Evolutionary conservation across 2,329 filamentous ascomycete species (phyloP).

Genomic region (Botryotinia narcissicola): DNA sequence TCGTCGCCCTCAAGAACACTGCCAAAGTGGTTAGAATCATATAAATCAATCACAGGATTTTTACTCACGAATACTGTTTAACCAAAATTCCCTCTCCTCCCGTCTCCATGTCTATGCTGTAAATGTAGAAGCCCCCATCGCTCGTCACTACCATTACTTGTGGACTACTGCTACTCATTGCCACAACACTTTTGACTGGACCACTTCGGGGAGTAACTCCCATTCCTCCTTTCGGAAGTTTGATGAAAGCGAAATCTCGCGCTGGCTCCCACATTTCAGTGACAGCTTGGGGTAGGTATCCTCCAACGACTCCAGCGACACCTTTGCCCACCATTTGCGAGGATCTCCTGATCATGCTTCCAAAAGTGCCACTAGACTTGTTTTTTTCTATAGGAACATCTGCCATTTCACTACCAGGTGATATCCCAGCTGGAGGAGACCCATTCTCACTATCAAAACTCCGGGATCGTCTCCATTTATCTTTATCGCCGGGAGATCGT

Average conservation of each 20-base stretch:
- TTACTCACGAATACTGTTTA: conserved; percentile 86
- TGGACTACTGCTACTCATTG: conserved; percentile 90
- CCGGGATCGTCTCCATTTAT: conserved; percentile 39
- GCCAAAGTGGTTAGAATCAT: background rate
- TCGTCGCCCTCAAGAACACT: conserved; percentile 39
- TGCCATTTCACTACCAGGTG: conserved; percentile 35
- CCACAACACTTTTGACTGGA: conserved; percentile 85
- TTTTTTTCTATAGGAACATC: conserved; percentile 40
- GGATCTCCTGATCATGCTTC: conserved; percentile 88
- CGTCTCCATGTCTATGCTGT: conserved; percentile 90
- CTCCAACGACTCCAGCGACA: conserved; percentile 83
- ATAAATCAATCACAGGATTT: background rate
- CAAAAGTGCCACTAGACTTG: conserved; percentile 71
- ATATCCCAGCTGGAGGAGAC: conserved; percentile 43
- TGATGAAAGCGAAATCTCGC: conserved; percentile 95
- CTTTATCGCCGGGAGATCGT: conserved; percentile 31
- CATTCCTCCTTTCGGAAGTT: conserved; percentile 66
- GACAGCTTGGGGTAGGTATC: conserved; percentile 88
- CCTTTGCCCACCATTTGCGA: conserved; percentile 90
- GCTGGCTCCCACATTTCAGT: conserved; percentile 97
- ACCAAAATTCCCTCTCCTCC: conserved; percentile 89
- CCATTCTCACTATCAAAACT: conserved; percentile 56
- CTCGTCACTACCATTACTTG: conserved; percentile 98
- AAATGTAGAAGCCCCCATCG: conserved; percentile 92
- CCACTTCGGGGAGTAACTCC: conserved; percentile 41